Evolutionary conservation across 768 basidiomycete species (phyloP), one percentile per base, ranked within the genome.

Genomic region (Leccinum subtestaceum): DNA sequence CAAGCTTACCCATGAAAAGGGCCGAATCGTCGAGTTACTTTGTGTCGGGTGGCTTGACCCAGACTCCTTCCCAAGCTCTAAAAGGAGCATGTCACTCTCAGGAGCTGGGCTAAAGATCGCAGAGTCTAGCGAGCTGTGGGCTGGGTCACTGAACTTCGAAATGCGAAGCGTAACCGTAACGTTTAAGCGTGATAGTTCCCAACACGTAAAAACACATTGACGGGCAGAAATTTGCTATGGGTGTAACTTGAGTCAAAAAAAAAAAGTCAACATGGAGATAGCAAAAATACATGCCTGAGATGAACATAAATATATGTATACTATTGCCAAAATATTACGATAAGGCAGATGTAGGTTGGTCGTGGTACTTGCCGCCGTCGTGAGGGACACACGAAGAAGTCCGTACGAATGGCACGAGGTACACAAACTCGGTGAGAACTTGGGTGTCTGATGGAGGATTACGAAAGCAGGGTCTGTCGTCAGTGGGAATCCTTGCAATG

Each of bases 251-350:
- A 29, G 48, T 15, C 12, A 23, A 13, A 5, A 34, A 13, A 5
- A 34, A 34, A 12, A 11, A 27, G 31, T 11, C 38, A 56, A 17
- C 27, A n/a, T 17, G 23, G 51, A 61, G 64, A 62, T 66, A 60
- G 7, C 67, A 69, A 69, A 21, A 64, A 64, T 64, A 66, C 54
- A 53, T 62, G 51, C 63, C 25, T 45, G 45, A 52, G 3, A n/a
- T 9, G 25, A 23, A 57, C 2, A 13, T 3, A n/a, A 34, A 55
- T 3, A 11, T 38, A 3, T 48, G 27, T 45, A 31, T 3, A 45
- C 17, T 23, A 7, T 36, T 8, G 45, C 17, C n/a, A 40, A 45
- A 48, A 32, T 50, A 6, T 48, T 50, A 47, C 10, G 59, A 64
- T 56, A 57, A 40, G 46, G 52, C n/a, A 48, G 34, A 47, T 27